A percentile compares a stretch with the other conserved stretches of the same genome.
Conservation (phyloP, 257 asterid species). For the Solanum virginianum region DNA sequence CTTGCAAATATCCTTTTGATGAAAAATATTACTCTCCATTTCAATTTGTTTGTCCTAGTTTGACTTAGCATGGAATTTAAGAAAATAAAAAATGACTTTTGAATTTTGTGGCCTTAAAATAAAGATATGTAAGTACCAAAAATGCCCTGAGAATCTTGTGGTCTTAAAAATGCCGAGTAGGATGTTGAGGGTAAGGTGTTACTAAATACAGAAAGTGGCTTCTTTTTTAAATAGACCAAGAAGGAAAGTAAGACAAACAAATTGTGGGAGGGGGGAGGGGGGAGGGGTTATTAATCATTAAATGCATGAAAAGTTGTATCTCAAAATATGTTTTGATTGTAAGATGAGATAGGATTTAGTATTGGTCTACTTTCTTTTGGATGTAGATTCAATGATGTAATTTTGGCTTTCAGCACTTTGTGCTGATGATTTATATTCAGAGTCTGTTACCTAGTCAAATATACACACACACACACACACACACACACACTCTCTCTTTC, state of each 20-base stretch:
- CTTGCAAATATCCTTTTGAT: neutral
- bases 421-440: too few species aligned
- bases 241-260: neutral
- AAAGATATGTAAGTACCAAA: neutral
- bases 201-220: neutral
- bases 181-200: neutral
- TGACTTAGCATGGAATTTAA: neutral
- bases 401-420: too few species aligned
- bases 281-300: neutral
- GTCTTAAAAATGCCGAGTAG: neutral
- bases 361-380: too few species aligned
- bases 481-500: neutral
- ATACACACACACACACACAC: too few species aligned
- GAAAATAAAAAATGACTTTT: neutral
- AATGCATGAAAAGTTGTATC: neutral
- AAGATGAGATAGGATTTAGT: too few species aligned
- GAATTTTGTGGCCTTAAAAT: neutral
- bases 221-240: neutral
- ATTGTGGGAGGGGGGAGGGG: neutral
- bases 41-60: neutral
- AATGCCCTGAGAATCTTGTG: neutral
- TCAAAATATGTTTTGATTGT: neutral
- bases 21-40: neutral
- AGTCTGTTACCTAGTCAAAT: too few species aligned
- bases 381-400: too few species aligned